A percentile compares a stretch with the other conserved stretches of the same genome.
Conservation (phyloP, 148 eudicot species). For the Rhododendron griersonianum region DNA sequence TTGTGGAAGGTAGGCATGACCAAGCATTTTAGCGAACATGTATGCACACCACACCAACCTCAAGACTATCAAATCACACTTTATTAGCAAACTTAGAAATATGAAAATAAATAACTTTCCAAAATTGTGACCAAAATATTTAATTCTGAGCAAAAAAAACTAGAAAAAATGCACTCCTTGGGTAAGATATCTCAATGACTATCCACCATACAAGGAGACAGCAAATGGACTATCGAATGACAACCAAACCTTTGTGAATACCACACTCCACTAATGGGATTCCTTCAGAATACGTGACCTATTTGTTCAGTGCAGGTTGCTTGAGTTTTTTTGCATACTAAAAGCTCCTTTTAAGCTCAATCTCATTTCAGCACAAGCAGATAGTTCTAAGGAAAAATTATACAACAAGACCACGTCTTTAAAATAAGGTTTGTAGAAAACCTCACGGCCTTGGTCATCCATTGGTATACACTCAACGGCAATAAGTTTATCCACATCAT, state of each 20-base stretch:
- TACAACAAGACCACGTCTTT: not conserved
- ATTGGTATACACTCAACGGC: constrained; percentile 98
- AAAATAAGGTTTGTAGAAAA: constrained; percentile 14
- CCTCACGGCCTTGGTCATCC: constrained; percentile 96
- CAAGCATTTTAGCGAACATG: not conserved
- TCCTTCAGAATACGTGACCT: not conserved
- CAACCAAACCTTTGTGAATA: not conserved
- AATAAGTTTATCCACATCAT: constrained; percentile 89
- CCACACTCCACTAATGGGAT: not conserved
- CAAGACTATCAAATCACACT: not conserved
- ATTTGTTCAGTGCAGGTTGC: not conserved
- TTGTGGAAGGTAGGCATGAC: not conserved
- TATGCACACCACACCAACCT: not conserved
- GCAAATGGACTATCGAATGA: not conserved
- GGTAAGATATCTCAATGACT: not conserved
- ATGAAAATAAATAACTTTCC: not conserved
- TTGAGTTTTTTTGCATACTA: not conserved
- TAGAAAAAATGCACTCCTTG: not conserved
- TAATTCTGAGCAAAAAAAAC: not conserved
- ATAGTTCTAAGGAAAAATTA: not conserved
- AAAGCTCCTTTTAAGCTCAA: not conserved
- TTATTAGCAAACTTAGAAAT: not conserved
- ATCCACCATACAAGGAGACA: not conserved
- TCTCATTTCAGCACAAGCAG: not conserved
- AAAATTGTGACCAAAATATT: not conserved